A percentile compares a stretch with the other conserved stretches of the same genome.
Evolutionary conservation across 495 filamentous ascomycete genomes (phyloP).

Genomic region (Aspergillus asperescens): DNA sequence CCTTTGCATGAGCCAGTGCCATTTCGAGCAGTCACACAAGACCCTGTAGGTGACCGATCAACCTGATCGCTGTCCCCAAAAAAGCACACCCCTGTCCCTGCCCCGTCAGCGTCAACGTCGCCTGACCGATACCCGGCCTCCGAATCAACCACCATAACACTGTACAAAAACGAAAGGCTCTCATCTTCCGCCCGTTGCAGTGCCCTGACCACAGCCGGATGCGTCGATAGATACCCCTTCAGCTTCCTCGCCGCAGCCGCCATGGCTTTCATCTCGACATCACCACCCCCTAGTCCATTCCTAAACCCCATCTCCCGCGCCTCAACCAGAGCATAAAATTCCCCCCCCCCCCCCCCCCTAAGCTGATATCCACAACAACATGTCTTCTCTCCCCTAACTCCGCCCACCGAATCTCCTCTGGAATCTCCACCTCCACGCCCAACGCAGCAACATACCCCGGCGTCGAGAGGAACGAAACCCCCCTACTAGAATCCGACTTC

Average conservation of each 20-base stretch:
- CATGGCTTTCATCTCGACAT: conserved; percentile 16
- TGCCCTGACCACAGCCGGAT: conserved; percentile 12
- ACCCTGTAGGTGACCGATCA: conserved; percentile 25
- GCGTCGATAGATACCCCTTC: conserved; percentile 15
- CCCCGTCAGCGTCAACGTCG: neutral
- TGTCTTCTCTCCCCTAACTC: conserved; percentile 13
- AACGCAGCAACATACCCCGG: conserved; percentile 23
- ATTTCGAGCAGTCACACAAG: conserved; percentile 19
- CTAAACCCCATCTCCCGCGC: conserved; percentile 19
- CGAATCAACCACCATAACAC: conserved; percentile 23
- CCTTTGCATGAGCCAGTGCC: conserved; percentile 1
- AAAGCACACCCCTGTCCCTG: conserved; percentile 22
- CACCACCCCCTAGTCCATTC: neutral
- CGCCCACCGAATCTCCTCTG: conserved; percentile 19
- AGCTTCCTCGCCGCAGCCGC: conserved; percentile 13
- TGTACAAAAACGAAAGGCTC: conserved; percentile 7
- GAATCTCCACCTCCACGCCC: conserved; percentile 15
- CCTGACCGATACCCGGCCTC: conserved; percentile 6
- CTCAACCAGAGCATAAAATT: conserved; percentile 24
- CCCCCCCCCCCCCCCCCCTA: conserved; percentile 27
- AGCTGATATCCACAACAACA: conserved; percentile 19
- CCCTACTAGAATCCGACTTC: conserved; percentile 7
- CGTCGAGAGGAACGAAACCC: conserved; percentile 23
- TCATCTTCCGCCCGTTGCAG: conserved; percentile 18
- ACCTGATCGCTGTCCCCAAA: conserved; percentile 24